These are phyloP conservation scores for Paralagenidium karlingii DNA, from an alignment of 352 stramenopile genomes.

Conservation along the genomic window DNA sequence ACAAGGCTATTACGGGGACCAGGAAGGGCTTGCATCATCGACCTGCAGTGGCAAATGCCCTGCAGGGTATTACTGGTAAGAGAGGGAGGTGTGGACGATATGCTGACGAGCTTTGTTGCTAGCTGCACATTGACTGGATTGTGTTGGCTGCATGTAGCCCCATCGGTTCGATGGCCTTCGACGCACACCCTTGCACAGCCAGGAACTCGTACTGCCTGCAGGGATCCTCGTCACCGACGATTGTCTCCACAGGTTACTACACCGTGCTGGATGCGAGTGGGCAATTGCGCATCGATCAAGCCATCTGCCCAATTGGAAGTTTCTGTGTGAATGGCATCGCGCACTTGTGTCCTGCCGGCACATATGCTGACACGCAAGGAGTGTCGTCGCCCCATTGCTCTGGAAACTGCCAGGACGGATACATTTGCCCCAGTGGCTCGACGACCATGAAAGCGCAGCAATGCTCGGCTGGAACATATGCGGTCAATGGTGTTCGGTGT, in stretches of 20 bases:
- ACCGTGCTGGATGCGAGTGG: slow-evolving; percentile 13
- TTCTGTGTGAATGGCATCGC: slow-evolving; percentile 41
- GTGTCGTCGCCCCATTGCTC: slow-evolving; percentile 28
- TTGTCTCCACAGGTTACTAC: slow-evolving; percentile 30
- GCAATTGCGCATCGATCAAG: slow-evolving; percentile 28
- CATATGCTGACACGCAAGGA: slow-evolving; percentile 28
- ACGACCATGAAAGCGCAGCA: slow-evolving; percentile 21
- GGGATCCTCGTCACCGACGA: slow-evolving; percentile 19
- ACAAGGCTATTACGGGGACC: slow-evolving; percentile 26
- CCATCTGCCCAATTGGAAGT: slow-evolving; percentile 35
- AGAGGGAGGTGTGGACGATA: no score
- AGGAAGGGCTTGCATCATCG: slow-evolving; percentile 17
- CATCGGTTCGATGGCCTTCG: slow-evolving; percentile 23
- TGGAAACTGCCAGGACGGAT: slow-evolving; percentile 37
- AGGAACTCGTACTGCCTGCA: slow-evolving; percentile 27
- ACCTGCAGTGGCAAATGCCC: slow-evolving; percentile 43
- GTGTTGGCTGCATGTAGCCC: slow-evolving; percentile 11
- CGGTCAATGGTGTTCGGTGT: slow-evolving; percentile 36
- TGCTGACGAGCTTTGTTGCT: no score
- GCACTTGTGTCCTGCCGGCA: slow-evolving; percentile 36
- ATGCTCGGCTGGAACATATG: slow-evolving; percentile 44
- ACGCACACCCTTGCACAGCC: slow-evolving; percentile 16
- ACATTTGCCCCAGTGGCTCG: slow-evolving; percentile 30
- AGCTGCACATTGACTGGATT: neutral
- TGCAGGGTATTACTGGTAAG: slow-evolving; percentile 49